phyloP scores from a whole-genome alignment of 495 filamentous ascomycete species.

The Xylaria castorea region DNA sequence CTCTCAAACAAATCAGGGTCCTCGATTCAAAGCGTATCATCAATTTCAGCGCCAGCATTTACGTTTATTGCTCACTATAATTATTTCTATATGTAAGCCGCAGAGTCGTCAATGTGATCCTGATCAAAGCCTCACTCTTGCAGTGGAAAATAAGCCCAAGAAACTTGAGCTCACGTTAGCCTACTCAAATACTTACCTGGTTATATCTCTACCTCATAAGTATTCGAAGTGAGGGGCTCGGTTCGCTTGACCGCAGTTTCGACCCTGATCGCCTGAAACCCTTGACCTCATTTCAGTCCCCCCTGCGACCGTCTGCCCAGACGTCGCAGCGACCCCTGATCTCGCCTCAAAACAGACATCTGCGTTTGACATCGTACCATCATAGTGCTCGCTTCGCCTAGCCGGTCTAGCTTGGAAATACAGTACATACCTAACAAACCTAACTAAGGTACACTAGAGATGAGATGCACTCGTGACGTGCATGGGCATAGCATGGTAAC shows the following conservation, averaged over 20 bases:
- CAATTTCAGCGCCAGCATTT: too few relatives aligned
- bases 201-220: background rate
- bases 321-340: slow-evolving; percentile 9
- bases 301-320: background rate
- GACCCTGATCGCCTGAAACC: slow-evolving; percentile 13
- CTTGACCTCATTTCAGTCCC: background rate
- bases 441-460: background rate
- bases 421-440: background rate
- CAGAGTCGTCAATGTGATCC: background rate
- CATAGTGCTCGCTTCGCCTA: background rate
- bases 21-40: background rate
- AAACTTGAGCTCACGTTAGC: background rate
- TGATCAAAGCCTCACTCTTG: background rate
- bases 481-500: background rate
- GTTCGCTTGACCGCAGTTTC: background rate
- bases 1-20: slow-evolving; percentile 12
- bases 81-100: background rate
- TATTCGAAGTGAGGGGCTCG: background rate
- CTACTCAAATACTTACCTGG: background rate
- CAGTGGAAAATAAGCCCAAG: background rate
- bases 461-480: background rate
- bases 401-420: background rate
- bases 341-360: background rate
- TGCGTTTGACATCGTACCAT: slow-evolving; percentile 5
- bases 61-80: background rate